A percentile compares a stretch with the other conserved stretches of the same genome.
Conservation (phyloP, 2,329 filamentous ascomycete species). For the Penicillium sp. region DNA sequence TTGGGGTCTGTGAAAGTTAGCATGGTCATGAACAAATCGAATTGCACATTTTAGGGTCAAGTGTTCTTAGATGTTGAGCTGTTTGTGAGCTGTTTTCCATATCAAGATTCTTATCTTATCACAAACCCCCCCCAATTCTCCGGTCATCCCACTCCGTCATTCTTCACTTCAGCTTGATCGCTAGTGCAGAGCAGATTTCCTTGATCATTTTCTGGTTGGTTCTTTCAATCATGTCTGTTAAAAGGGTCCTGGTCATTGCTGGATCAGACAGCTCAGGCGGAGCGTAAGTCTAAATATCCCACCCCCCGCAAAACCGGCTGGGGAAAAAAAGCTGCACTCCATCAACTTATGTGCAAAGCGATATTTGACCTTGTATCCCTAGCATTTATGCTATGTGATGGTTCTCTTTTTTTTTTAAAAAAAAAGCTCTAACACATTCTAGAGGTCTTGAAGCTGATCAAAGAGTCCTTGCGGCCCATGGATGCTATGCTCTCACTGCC, state of each 20-base stretch:
- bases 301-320: not conserved
- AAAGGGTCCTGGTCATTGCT: conserved; percentile 73
- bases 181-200: not conserved
- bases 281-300: conserved; percentile 59
- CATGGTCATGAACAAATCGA: conserved; percentile 7
- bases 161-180: conserved; percentile 4
- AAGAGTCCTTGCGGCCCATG: conserved; percentile 87
- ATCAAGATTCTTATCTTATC: not conserved
- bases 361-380: not conserved
- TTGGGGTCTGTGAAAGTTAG: conserved; percentile 4
- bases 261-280: conserved; percentile 90
- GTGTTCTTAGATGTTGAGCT: not conserved
- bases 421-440: conserved; percentile 11
- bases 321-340: not conserved
- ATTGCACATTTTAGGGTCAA: conserved; percentile 4
- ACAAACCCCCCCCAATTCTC: not conserved
- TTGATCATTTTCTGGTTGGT: conserved; percentile 8
- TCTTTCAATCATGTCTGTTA: conserved; percentile 33
- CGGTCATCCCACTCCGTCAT: conserved; percentile 13
- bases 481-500: conserved; percentile 93
- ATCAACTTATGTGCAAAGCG: not conserved
- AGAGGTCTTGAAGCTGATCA: conserved; percentile 95
- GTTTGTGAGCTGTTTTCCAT: not conserved
- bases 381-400: not conserved
- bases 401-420: too few species aligned